A percentile compares a stretch with the other conserved stretches of the same genome.
These are phyloP conservation scores for Trichoderma parareesei DNA, from an alignment of 495 filamentous ascomycete species.

Conservation along the genomic window DNA sequence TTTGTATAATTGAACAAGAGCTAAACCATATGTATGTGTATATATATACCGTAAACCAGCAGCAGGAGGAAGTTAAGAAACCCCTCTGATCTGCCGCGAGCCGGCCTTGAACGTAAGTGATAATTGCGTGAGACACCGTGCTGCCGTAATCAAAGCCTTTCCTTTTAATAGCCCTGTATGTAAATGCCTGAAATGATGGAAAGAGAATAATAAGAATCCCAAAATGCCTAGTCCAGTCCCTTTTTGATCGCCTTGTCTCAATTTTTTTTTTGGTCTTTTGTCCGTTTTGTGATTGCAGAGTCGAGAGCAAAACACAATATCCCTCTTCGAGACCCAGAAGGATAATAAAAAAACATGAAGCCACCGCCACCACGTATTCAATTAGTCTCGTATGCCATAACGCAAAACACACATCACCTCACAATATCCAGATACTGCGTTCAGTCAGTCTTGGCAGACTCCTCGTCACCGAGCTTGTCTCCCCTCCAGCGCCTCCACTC, in stretches of 20 bases:
- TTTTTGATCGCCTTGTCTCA: not conserved
- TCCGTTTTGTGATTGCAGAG: not conserved
- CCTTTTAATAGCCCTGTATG: slow-evolving; percentile 5
- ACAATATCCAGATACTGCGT: not conserved
- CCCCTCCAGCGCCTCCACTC: slow-evolving; percentile 16
- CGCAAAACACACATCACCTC: not conserved
- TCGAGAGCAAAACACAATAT: not conserved
- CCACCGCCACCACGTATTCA: not conserved
- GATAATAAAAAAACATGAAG: not conserved
- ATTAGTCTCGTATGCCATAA: not conserved
- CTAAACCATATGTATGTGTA: no score
- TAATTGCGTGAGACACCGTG: not conserved
- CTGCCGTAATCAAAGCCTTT: not conserved
- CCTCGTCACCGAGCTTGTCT: not conserved
- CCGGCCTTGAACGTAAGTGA: not conserved
- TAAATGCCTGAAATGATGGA: slow-evolving; percentile 1
- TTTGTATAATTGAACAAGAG: no score
- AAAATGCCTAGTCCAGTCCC: not conserved
- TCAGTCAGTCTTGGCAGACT: not conserved
- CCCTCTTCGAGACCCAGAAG: not conserved
- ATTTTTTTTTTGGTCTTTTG: not conserved
- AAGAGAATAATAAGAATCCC: not conserved
- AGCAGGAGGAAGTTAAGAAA: not conserved
- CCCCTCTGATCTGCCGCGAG: not conserved
- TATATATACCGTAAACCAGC: not conserved